Evolutionary conservation across 371 early-diverging fungal species (phyloP).

Genomic region (Furculomyces boomerangus): DNA sequence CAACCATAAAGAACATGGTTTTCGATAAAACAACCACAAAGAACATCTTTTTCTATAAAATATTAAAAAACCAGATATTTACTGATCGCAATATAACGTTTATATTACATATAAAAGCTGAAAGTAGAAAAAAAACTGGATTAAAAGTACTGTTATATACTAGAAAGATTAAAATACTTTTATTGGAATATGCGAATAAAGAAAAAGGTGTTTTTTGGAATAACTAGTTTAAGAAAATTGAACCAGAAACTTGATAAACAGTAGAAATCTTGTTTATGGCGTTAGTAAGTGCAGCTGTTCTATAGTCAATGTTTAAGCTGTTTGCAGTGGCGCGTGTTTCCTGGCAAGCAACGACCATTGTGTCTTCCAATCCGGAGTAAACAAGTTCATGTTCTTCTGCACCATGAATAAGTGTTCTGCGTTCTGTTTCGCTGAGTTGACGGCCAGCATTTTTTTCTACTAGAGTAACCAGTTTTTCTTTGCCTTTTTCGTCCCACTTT

Average conservation of each 20-base stretch:
- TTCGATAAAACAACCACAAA: no score
- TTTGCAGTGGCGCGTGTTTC: slow-evolving; percentile 35
- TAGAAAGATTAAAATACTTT: neutral
- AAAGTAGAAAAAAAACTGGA: neutral
- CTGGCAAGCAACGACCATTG: slow-evolving; percentile 65
- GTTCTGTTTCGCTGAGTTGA: slow-evolving; percentile 48
- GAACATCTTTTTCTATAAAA: no score
- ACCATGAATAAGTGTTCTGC: slow-evolving; percentile 62
- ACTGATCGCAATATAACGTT: neutral
- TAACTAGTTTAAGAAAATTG: slow-evolving; percentile 33
- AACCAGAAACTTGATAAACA: slow-evolving; percentile 58
- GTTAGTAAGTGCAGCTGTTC: slow-evolving; percentile 69
- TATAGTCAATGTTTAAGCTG: slow-evolving; percentile 52
- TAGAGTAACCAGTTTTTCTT: slow-evolving; percentile 47
- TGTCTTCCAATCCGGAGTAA: slow-evolving; percentile 79
- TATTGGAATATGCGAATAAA: neutral
- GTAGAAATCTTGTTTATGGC: slow-evolving; percentile 76
- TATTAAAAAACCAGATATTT: no score
- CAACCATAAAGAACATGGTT: no score
- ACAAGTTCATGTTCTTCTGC: slow-evolving; percentile 83
- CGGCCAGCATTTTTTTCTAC: slow-evolving; percentile 70
- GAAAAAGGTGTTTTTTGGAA: neutral
- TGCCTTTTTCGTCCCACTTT: slow-evolving; percentile 75
- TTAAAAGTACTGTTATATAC: neutral
- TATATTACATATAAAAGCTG: neutral